Evolutionary conservation across 768 basidiomycete genomes (phyloP), one percentile per base, ranked within the genome.

Genomic region (Scleroderma bovista): DNA sequence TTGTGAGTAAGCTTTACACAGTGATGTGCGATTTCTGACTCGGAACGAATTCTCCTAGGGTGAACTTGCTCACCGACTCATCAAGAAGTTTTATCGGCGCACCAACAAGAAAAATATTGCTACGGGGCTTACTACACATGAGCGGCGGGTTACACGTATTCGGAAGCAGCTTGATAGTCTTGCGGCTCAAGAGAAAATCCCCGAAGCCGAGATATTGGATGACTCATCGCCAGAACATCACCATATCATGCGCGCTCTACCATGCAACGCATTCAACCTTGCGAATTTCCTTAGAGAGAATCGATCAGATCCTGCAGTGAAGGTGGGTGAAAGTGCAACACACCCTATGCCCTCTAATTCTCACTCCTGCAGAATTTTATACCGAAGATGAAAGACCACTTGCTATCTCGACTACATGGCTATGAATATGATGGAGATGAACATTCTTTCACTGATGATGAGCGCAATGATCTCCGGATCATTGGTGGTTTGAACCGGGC

Each of bases 41-140:
- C 29, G 20, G n/a, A 36, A 55, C 22, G 39, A n/a, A n/a, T 51
- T 29, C 26, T 29, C 26, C 17, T 52, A 68, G 67, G 64, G 67
- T 8, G 68, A 71, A 51, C 57, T 64, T 2, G 57, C 64, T 19
- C 69, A 70, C 38, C 53, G 61, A 2, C 55, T 48, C 1, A 52
- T 65, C 10, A 70, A 70, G 51, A 24, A 37, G 15, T 51, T 53
- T 15, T 61, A 66, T 44, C 41, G 32, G 9, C 57, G 65, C 3
- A 59, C 60, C 8, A 64, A 58, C 49, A 59, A 58, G 37, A 54
- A 37, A 19, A 32, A 51, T 3, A 23, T 37, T 39, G 3, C 16
- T 9, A 46, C 36, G 13, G 19, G 24, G 22, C 22, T 51, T 17
- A 17, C 44, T 3, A 22, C n/a, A n/a, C 44, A 38, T n/a, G 11